Evolutionary conservation across 805 yeast species (phyloP), one percentile per base, ranked within the genome.

Genomic region (Nadsonia fulvescens): DNA sequence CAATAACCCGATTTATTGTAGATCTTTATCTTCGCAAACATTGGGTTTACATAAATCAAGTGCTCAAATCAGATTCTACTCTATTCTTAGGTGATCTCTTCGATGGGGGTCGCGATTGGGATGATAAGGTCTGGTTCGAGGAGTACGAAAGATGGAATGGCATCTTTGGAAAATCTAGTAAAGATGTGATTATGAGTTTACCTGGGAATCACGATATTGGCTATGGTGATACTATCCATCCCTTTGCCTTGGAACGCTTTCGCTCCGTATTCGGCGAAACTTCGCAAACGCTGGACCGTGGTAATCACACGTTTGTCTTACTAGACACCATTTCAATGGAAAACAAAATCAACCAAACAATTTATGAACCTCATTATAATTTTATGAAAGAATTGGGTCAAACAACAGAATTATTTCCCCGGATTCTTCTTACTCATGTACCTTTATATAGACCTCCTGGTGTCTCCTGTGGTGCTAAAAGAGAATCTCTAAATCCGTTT

Each of bases 151-250:
- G 98, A 27, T 89, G 76, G 47, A 61, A 66, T 35, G 35, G 46
- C 2, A 64, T 89, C 4, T 86, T 77, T 47, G 72, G 75, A 5
- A 58, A 58, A 30, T 52, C 60, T n/a, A 50, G 56, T 28, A 53
- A 64, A 26, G 44, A 46, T 22, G 54, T 60, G 3, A 37, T 56
- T 11, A 46, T 54, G 55, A 52, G 59, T n/a, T 38, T 64, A 16
- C 93, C 94, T 0, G 99, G 98, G 2, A 89, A 89, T 44, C 99
- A 89, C 46, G 99, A 89, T 45, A 79, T 91, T 36, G 99, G 99
- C 0, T 86, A 75, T 51, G 93, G 89, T 15, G 66, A 70, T 32
- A 67, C 70, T 0, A 67, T 89, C 9, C 56, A 67, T 10, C 57
- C 60, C 14, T 48, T 56, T 1, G 67, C 72, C 13, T 49, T 64